Percentiles rank a stretch among this genome's conserved stretches.
Evolutionary conservation across 352 stramenopile genomes (phyloP).

Genomic region (Pythium guiyangense): DNA sequence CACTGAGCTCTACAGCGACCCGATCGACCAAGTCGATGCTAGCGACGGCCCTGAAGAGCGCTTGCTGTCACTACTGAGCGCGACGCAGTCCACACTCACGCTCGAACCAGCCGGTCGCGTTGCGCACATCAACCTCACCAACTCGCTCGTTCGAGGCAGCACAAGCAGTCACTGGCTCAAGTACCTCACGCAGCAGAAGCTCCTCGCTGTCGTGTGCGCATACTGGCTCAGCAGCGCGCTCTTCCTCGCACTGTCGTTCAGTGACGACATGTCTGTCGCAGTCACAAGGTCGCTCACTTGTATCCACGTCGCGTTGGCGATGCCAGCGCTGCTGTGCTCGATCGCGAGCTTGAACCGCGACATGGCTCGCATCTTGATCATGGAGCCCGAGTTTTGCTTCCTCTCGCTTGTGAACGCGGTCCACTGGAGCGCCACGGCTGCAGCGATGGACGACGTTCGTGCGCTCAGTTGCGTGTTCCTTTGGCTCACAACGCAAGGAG

Average conservation of each 20-base stretch:
- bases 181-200: conserved; percentile 1
- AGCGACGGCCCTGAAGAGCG: conserved; percentile 1
- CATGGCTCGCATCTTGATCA: conserved; percentile 8
- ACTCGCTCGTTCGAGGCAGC: conserved; percentile 2
- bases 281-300: not conserved
- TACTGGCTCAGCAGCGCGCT: conserved; percentile 12
- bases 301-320: conserved; percentile 9
- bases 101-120: conserved; percentile 4
- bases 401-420: conserved; percentile 19
- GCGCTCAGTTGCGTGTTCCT: conserved; percentile 13
- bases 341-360: conserved; percentile 18
- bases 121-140: conserved; percentile 6
- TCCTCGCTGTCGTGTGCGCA: conserved; percentile 1
- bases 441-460: conserved; percentile 17
- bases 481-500: conserved; percentile 20
- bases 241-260: conserved; percentile 12
- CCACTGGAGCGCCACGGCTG: conserved; percentile 18
- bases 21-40: not conserved
- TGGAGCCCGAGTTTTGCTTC: conserved; percentile 22
- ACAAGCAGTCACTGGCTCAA: conserved; percentile 1
- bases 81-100: conserved; percentile 8
- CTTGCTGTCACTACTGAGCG: conserved; percentile 7
- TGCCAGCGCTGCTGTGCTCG: conserved; percentile 14
- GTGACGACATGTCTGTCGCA: not conserved
- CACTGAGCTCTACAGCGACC: too few relatives aligned